Base-by-base conservation (phyloP, 768 basidiomycete species). In the Suillus discolor region DNA sequence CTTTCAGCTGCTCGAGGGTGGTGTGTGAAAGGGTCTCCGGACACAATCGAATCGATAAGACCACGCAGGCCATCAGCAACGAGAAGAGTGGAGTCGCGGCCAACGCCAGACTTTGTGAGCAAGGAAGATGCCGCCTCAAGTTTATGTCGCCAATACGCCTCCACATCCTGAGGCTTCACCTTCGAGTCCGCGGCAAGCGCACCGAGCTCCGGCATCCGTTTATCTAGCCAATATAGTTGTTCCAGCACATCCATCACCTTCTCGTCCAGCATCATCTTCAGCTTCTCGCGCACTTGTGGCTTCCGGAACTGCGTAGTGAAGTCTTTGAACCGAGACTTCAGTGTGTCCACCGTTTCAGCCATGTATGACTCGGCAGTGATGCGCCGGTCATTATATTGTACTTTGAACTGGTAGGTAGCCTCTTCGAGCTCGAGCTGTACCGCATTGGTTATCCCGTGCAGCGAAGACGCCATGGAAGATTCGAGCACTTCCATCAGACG, bases 331-430 rank as follows among this genome's bases (percentile, higher is more conserved):
- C 90, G 87, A 0, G 85, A 84, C 79, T 99, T 99, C 68, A 99
- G 87, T 7, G 86, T 82, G 73, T 99, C 97, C 78, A 99, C 90
- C 2, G 96, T 96, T 79, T 99, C 97, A 8, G 97, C 96, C 57
- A 99, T 94, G 75, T 99, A 99, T 2, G 94, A 96, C 77, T 99
- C 97, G 13, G 97, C 90, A 93, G 51, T 91, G 66, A 98, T 93
- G 28, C 94, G 87, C 28, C 94, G 89, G 79, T 99, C 97, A 74
- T 99, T 99, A 80, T 94, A 94, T 76, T 96, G 92, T 2, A 99
- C 97, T 79, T 99, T 99, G 87, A 99, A 99, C 77, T 99, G 97
- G 76, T 99, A 99, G 15, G 90, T 90, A 3, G 97, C 90, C 72
- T 99, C 97, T 77, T 99, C 97, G 11, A 99, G 84, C 75, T 99